Evolutionary conservation across 331 rosid genomes (phyloP).

Genomic region (Cucumis variabilis): DNA sequence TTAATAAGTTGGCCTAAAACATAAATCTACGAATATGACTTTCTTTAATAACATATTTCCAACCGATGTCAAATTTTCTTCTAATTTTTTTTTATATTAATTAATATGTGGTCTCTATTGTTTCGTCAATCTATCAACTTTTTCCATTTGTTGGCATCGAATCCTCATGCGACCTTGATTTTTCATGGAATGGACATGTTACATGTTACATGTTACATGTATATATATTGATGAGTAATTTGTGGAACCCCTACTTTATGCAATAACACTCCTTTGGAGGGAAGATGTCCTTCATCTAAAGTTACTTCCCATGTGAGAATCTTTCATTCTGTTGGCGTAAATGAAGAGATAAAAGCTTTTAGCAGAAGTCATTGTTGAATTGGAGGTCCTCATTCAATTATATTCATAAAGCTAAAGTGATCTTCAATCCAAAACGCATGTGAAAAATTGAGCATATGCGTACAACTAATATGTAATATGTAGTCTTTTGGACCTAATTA

Average conservation of each 20-base stretch:
- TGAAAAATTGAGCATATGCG: background rate
- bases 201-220: too few relatives aligned
- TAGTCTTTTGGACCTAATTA: background rate
- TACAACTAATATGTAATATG: background rate
- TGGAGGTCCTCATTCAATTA: background rate
- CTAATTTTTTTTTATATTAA: too few relatives aligned
- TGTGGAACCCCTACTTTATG: background rate
- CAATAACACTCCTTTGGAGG: background rate
- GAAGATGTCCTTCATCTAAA: slow-evolving; percentile 11
- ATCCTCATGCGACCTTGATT: background rate
- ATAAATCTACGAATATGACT: too few relatives aligned
- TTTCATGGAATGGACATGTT: background rate
- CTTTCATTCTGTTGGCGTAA: slow-evolving; percentile 1
- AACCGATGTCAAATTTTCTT: too few relatives aligned
- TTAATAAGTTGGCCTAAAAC: too few relatives aligned
- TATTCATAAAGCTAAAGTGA: background rate
- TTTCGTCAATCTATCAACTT: background rate
- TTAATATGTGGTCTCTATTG: background rate
- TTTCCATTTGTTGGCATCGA: background rate
- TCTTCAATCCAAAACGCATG: background rate
- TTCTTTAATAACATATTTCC: too few relatives aligned
- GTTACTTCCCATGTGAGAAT: slow-evolving; percentile 7
- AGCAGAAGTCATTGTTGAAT: background rate
- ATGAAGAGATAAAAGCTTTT: background rate
- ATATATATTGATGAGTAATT: background rate